Evolutionary conservation across 2,329 filamentous ascomycete species (phyloP).

Genomic region (Byssothecium circinans): DNA sequence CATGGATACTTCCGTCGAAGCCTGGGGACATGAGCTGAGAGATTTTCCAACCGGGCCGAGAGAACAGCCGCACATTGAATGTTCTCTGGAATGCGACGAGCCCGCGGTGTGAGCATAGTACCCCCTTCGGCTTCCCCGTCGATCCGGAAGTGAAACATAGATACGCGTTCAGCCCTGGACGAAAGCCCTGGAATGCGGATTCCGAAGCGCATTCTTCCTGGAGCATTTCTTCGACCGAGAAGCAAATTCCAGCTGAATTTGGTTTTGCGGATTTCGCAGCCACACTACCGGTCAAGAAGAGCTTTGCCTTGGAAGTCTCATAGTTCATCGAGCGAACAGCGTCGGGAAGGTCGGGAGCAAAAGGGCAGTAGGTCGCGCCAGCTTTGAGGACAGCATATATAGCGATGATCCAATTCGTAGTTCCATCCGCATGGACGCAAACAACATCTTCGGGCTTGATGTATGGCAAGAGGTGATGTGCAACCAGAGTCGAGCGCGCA

Average conservation of each 20-base stretch:
- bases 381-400: conserved; percentile 41
- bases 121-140: conserved; percentile 50
- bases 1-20: conserved; percentile 51
- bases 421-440: conserved; percentile 37
- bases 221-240: conserved; percentile 21
- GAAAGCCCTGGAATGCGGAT: background rate
- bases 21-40: conserved; percentile 48
- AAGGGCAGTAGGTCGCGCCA: conserved; percentile 36
- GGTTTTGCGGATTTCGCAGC: conserved; percentile 10
- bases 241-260: conserved; percentile 6
- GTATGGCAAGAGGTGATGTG: conserved; percentile 2
- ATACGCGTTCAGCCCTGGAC: conserved; percentile 33
- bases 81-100: conserved; percentile 42
- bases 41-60: conserved; percentile 37
- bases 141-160: conserved; percentile 51
- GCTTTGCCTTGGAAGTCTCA: conserved; percentile 17
- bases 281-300: conserved; percentile 26
- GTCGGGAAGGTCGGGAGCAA: conserved; percentile 26
- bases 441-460: conserved; percentile 31
- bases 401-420: conserved; percentile 40
- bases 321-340: conserved; percentile 24
- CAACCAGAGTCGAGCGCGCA: background rate
- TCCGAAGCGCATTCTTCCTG: background rate
- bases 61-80: conserved; percentile 36
- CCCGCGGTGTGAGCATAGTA: conserved; percentile 37